Evolutionary conservation across 371 early-diverging fungal genomes (phyloP).

Genomic region (Batrachochytrium dendrobatidis): DNA sequence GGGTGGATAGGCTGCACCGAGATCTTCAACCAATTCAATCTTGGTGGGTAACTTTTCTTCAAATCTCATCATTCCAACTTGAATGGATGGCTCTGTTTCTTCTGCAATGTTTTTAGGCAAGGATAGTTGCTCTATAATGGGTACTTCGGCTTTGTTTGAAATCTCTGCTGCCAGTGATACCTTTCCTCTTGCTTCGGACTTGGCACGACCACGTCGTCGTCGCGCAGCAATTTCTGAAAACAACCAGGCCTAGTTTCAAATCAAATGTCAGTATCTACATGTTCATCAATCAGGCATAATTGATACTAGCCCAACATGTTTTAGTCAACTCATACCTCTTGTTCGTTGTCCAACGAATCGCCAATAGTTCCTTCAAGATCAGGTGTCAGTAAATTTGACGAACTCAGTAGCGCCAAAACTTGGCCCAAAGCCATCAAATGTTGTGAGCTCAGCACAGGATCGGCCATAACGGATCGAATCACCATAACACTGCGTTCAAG

Average conservation of each 20-base stretch:
- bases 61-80: neutral
- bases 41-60: neutral
- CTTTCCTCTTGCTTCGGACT: conserved; percentile 9
- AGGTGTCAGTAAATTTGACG: conserved; percentile 39
- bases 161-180: conserved; percentile 19
- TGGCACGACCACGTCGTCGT: conserved; percentile 11
- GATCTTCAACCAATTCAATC: neutral
- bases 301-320: neutral
- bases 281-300: no score
- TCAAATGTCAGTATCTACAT: no score
- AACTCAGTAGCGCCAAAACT: conserved; percentile 33
- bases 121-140: conserved; percentile 10
- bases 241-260: conserved; percentile 31
- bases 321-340: conserved; percentile 23
- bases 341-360: conserved; percentile 36
- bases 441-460: conserved; percentile 27
- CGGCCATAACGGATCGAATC: conserved; percentile 39
- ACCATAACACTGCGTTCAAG: conserved; percentile 40
- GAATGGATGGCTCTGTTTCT: neutral
- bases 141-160: conserved; percentile 9
- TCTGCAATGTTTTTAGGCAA: neutral
- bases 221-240: conserved; percentile 39
- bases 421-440: conserved; percentile 31
- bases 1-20: conserved; percentile 14
- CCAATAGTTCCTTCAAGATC: conserved; percentile 37